Base-by-base conservation (phyloP, 257 asterid species). In the Salvia miltiorrhiza region DNA sequence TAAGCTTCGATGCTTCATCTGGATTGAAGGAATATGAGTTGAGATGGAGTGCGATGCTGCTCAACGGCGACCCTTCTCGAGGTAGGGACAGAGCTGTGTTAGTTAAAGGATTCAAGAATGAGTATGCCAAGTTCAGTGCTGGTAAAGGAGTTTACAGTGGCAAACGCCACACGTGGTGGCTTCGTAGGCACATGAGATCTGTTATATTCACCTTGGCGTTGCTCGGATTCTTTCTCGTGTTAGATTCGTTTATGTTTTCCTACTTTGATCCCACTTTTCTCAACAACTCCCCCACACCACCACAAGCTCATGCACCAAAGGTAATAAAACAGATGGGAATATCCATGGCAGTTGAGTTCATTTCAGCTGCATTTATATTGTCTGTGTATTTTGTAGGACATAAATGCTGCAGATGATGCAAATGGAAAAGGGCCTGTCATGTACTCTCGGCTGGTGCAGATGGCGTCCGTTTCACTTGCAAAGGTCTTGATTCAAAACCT, bases 401-500 rank as follows among this genome's bases (percentile, higher is more conserved):
- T 30, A 9, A 67, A 74, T 33, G 50, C 65, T 20, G 60, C 37
- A 53, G 1, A 73, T 7, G 16, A 52, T 21, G 79, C 47, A 23
- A 64, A 68, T 52, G 87, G 63, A 59, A 67, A 69, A 59, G 33
- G 65, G 37, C 77, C 79, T 3, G 79, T 86, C 69, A 82, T 93
- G 96, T 82, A 93, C 71, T 70, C 86, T 59, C 81, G 81, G 35
- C 83, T 93, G 9, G 73, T 90, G 54, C 77, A 76, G 37, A 72
- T 87, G 86, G 97, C 97, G 58, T 77, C 91, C 4, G 68, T 68
- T 77, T 87, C 97, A 26, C 90, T 86, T 53, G 83, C 84, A 64
- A 82, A 88, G 97, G 97, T 93, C 40, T 30, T 70, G 82, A 48
- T 39, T 66, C 76, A 30, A 45, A 14, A 37, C 69, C n/a, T 40